Base-by-base conservation (phyloP, 106 monocot species). In the Platanthera zijinensis region DNA sequence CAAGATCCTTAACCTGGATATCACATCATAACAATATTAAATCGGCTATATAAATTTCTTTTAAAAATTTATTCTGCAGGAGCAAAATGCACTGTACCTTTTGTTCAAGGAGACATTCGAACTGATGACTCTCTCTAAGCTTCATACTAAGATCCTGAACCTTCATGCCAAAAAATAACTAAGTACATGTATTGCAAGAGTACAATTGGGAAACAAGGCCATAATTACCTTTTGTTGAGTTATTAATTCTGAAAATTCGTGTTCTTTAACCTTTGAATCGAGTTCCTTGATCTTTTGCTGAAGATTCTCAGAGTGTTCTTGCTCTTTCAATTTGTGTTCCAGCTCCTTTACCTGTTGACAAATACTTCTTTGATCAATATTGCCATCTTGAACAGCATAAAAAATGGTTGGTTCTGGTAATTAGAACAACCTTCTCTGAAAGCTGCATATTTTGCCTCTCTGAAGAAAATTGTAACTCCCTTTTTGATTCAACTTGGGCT, bases 391-490 rank as follows among this genome's bases (percentile, higher is more conserved):
- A 8, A 74, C 39, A 68, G 0, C 46, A 54, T 13, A 78, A 10
- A 47, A 61, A 74, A 53, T 7, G 4, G 8, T 3, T 39, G 45
- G 53, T 71, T 54, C 48, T 11, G 49, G 11, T 28, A 10, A 61
- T 74, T 30, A 51, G 17, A 76, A 76, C 5, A 12, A 66, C 66
- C 30, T 66, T 87, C 66, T 88, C 94, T 56, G 85, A 78, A 51
- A 89, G 83, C 74, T 87, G 80, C 81, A 81, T 73, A 39, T 87
- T 78, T 84, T 88, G 90, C 64, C 73, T 90, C 28, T 94, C 90
- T 71, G 84, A 85, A 52, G 69, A 63, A 52, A 21, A 78, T 69
- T 86, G 90, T 7, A 76, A 48, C 46, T 91, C 88, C 61, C 61
- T 10, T 75, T 91, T 94, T 2, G 86, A 83, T 48, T 85, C 84